These are phyloP conservation scores for Tetradesmus obliquus DNA, from an alignment of 139 green algal genomes.

Conservation along the genomic window DNA sequence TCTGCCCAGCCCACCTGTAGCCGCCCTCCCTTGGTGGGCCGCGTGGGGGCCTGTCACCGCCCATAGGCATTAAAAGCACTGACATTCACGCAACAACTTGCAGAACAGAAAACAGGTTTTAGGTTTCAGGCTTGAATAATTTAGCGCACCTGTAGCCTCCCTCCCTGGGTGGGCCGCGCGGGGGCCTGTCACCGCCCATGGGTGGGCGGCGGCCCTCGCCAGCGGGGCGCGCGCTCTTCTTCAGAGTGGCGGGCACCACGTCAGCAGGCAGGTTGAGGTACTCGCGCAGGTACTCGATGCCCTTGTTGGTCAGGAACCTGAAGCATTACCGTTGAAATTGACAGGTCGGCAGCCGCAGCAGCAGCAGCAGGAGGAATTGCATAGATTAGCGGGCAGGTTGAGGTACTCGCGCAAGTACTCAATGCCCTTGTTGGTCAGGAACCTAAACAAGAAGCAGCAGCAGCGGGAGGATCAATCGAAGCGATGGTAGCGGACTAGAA, in stretches of 20 bases:
- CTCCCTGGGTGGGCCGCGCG: constrained; percentile 64
- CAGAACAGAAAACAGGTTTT: too few species aligned
- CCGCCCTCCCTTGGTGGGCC: constrained; percentile 69
- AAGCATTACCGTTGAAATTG: neutral
- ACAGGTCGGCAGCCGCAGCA: neutral
- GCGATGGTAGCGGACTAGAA: too few species aligned
- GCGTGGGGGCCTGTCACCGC: constrained; percentile 58
- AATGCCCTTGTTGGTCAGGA: constrained; percentile 98
- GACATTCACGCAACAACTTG: too few species aligned
- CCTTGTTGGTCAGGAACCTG: constrained; percentile 97
- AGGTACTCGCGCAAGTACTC: constrained; percentile 96
- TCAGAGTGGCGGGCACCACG: constrained; percentile 94
- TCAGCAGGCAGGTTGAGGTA: constrained; percentile 98
- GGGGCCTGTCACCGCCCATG: constrained; percentile 56
- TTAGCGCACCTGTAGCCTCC: constrained; percentile 62
- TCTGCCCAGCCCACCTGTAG: constrained; percentile 46
- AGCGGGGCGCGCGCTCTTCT: constrained; percentile 91
- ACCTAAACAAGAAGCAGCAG: constrained; percentile 70
- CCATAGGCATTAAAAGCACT: neutral
- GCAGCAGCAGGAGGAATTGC: neutral
- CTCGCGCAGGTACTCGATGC: constrained; percentile 98
- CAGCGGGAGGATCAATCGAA: neutral
- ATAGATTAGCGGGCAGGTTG: constrained; percentile 92
- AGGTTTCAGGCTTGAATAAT: too few species aligned
- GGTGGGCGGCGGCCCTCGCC: constrained; percentile 55